Percentiles rank a stretch among this genome's conserved stretches.
These are phyloP conservation scores for Neophaeococcomyces mojaviensis DNA, from an alignment of 2,329 filamentous ascomycete genomes.

Conservation along the genomic window DNA sequence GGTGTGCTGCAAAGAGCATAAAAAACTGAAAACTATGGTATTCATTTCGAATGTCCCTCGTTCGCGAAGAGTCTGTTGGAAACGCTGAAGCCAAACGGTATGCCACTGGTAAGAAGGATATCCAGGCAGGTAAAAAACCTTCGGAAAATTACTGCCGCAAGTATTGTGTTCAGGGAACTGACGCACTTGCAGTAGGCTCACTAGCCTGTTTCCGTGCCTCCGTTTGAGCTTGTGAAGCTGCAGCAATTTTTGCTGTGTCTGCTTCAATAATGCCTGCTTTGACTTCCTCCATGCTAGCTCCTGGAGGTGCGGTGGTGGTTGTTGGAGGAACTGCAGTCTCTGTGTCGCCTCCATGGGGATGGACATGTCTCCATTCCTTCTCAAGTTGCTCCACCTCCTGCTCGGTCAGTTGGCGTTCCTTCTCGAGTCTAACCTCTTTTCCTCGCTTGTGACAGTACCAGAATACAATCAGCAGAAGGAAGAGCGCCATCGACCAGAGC, in stretches of 20 bases:
- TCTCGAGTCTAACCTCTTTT: conserved; percentile 70
- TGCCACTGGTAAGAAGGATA: too few relatives aligned
- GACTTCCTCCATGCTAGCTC: conserved; percentile 33
- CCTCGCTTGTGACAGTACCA: conserved; percentile 99
- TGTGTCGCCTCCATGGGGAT: conserved; percentile 27
- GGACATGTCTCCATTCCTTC: conserved; percentile 26
- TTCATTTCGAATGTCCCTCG: too few relatives aligned
- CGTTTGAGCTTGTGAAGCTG: conserved; percentile 12
- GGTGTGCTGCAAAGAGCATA: background rate
- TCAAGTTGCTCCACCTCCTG: conserved; percentile 37
- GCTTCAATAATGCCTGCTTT: conserved; percentile 34
- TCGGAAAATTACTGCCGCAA: background rate
- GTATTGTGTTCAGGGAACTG: conserved; percentile 13
- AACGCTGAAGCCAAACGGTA: too few relatives aligned
- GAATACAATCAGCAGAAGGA: conserved; percentile 84
- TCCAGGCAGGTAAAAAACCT: too few relatives aligned
- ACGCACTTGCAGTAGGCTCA: conserved; percentile 12
- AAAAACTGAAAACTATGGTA: background rate
- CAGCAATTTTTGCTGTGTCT: conserved; percentile 28
- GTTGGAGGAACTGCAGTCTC: background rate
- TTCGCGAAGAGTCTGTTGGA: too few relatives aligned
- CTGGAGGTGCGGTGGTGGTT: conserved; percentile 33
- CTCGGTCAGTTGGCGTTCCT: conserved; percentile 43
- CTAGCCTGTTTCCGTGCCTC: conserved; percentile 10
- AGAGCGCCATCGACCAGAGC: conserved; percentile 79